phyloP scores from a whole-genome alignment of 257 asterid genomes.

The Ilex asprella region DNA sequence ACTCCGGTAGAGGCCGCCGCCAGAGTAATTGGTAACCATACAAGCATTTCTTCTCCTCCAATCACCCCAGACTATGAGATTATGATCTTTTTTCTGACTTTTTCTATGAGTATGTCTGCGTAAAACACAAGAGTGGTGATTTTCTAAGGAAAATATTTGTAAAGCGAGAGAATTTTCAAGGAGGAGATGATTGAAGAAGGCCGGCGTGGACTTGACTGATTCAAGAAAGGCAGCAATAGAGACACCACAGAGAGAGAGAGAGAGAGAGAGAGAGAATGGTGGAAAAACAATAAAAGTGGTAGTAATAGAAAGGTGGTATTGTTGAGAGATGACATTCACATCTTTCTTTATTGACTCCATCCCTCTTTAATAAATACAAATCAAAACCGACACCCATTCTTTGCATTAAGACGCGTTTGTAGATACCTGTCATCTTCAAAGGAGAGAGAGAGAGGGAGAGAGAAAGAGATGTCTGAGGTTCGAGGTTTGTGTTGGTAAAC shows the following conservation, averaged over 20 bases:
- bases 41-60: constrained; percentile 29
- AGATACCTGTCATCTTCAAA: constrained; percentile 9
- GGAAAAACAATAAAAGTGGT: background rate
- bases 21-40: constrained; percentile 27
- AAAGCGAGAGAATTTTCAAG: background rate
- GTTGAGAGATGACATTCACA: constrained; percentile 13
- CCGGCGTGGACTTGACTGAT: constrained; percentile 35
- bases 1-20: constrained; percentile 25
- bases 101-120: background rate
- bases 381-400: constrained; percentile 19
- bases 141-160: background rate
- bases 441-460: constrained; percentile 5
- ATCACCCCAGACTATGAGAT: background rate
- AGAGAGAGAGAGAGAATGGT: constrained; percentile 3
- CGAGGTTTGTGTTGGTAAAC: background rate
- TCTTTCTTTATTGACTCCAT: constrained; percentile 26
- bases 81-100: background rate
- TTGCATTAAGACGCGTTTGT: background rate
- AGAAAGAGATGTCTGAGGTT: no score
- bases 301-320: constrained; percentile 6
- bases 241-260: background rate
- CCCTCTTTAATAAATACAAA: background rate
- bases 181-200: constrained; percentile 6
- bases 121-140: background rate
- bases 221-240: constrained; percentile 48